These are phyloP conservation scores for Nicotiana attenuata DNA, from an alignment of 257 asterid genomes.

Conservation along the genomic window DNA sequence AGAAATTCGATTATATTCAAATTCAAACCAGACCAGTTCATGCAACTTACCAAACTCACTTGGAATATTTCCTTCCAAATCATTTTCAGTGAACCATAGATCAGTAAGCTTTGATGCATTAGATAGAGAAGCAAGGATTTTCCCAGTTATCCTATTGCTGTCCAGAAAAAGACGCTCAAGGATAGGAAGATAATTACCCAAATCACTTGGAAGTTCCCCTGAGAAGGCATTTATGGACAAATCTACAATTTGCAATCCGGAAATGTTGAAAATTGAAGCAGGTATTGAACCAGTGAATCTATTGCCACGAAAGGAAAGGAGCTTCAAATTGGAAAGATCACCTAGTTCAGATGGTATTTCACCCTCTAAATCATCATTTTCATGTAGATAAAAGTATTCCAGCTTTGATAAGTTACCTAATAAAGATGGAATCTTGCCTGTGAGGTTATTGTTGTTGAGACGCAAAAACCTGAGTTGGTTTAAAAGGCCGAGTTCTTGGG, in stretches of 20 bases:
- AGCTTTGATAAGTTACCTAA: slow-evolving; percentile 30
- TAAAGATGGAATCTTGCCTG: slow-evolving; percentile 29
- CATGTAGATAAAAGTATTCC: slow-evolving; percentile 27
- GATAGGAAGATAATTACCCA: slow-evolving; percentile 22
- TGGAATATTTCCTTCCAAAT: slow-evolving; percentile 33
- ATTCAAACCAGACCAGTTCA: slow-evolving; percentile 24
- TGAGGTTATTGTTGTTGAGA: slow-evolving; percentile 27
- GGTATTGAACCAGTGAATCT: slow-evolving; percentile 27
- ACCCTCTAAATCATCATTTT: slow-evolving; percentile 24
- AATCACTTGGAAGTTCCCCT: slow-evolving; percentile 27
- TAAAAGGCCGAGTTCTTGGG: slow-evolving; percentile 30
- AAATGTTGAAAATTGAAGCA: slow-evolving; percentile 32
- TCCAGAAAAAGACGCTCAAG: slow-evolving; percentile 29
- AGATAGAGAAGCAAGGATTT: slow-evolving; percentile 27
- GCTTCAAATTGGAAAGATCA: slow-evolving; percentile 13
- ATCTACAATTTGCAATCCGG: slow-evolving; percentile 24
- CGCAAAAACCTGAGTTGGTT: slow-evolving; percentile 20
- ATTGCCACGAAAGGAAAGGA: slow-evolving; percentile 23
- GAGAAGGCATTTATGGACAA: slow-evolving; percentile 24
- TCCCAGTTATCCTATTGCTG: slow-evolving; percentile 33
- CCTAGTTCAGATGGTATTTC: slow-evolving; percentile 34
- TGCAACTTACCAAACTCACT: slow-evolving; percentile 21
- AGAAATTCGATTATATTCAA: slow-evolving; percentile 29
- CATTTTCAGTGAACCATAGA: slow-evolving; percentile 29
- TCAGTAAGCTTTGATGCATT: slow-evolving; percentile 28